Conservation (phyloP, 2,329 filamentous ascomycete species). For the Lojkania enalia region DNA sequence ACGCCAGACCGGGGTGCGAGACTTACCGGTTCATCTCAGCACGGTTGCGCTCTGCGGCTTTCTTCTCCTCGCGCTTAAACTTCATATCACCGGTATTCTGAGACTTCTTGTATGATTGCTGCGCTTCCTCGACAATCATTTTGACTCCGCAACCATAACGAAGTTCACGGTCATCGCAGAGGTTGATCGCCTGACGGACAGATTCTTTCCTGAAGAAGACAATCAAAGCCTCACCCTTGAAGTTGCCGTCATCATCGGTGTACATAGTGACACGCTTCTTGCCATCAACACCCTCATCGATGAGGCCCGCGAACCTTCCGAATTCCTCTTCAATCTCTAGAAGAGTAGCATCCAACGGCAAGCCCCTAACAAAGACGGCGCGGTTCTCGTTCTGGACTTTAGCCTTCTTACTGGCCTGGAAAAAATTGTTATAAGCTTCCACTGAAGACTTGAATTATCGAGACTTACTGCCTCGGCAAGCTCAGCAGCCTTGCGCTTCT, state of each 20-base stretch:
- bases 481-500: conserved; percentile 30
- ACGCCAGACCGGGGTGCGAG: background rate
- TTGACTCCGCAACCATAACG: conserved; percentile 59
- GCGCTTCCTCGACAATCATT: conserved; percentile 82
- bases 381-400: conserved; percentile 77
- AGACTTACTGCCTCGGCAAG: no score
- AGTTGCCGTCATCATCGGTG: conserved; percentile 77
- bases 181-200: conserved; percentile 80
- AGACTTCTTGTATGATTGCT: conserved; percentile 88
- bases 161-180: conserved; percentile 82
- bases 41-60: conserved; percentile 88
- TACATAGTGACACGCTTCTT: conserved; percentile 93
- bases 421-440: no score
- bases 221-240: conserved; percentile 91
- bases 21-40: conserved; percentile 75
- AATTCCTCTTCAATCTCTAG: conserved; percentile 84
- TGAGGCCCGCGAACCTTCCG: conserved; percentile 87
- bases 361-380: conserved; percentile 86
- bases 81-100: conserved; percentile 61
- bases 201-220: conserved; percentile 95
- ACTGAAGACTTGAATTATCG: no score
- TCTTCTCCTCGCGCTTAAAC: conserved; percentile 69
- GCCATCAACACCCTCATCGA: conserved; percentile 89
- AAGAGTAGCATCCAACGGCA: conserved; percentile 77
- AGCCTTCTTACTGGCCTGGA: conserved; percentile 36